Evolutionary conservation across 2,329 filamentous ascomycete genomes (phyloP).

Genomic region (Aschersonia sp.): DNA sequence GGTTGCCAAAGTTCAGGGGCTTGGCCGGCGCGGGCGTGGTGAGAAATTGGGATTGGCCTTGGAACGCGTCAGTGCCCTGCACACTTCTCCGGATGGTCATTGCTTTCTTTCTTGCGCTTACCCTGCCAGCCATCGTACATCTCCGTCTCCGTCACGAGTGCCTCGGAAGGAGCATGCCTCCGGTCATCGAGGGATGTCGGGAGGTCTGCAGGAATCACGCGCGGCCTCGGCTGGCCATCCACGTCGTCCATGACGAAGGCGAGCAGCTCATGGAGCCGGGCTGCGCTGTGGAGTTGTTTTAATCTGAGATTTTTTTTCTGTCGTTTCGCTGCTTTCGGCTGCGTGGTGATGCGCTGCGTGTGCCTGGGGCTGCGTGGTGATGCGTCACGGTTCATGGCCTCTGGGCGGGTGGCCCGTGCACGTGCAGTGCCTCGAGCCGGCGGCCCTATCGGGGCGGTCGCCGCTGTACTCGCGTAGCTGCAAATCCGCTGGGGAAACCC

Average conservation of each 20-base stretch:
- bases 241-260: slow-evolving; percentile 38
- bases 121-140: slow-evolving; percentile 99
- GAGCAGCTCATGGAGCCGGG: slow-evolving; percentile 8
- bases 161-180: slow-evolving; percentile 46
- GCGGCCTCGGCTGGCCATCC: slow-evolving; percentile 26
- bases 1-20: slow-evolving; percentile 66
- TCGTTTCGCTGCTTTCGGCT: too few relatives aligned
- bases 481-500: too few relatives aligned
- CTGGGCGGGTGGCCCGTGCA: neutral
- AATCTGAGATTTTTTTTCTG: too few relatives aligned
- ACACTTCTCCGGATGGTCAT: neutral
- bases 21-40: slow-evolving; percentile 75
- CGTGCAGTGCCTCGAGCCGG: neutral
- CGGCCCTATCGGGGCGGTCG: too few relatives aligned
- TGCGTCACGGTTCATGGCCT: neutral
- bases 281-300: too few relatives aligned
- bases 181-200: slow-evolving; percentile 88
- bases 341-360: too few relatives aligned
- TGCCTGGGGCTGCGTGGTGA: neutral
- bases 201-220: slow-evolving; percentile 63
- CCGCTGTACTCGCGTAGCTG: too few relatives aligned
- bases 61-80: slow-evolving; percentile 7
- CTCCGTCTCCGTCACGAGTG: slow-evolving; percentile 68
- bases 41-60: slow-evolving; percentile 91
- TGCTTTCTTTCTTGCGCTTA: slow-evolving; percentile 12